phyloP scores from a whole-genome alignment of 805 yeast species.

The Zygoascus tannicola region DNA sequence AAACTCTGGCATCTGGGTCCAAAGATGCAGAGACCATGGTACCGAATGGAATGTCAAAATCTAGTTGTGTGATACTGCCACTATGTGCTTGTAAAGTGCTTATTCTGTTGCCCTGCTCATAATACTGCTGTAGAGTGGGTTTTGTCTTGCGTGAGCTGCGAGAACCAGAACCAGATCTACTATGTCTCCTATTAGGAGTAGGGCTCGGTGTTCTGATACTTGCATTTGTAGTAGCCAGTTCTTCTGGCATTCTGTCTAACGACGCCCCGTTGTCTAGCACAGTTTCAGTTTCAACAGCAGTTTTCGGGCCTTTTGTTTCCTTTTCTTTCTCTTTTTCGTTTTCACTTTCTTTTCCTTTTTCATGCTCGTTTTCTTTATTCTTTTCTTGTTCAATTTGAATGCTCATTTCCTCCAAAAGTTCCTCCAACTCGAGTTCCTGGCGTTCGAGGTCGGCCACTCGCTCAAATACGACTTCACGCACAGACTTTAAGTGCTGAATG shows the following conservation, averaged over 20 bases:
- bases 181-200: not conserved
- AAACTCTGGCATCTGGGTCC: slow-evolving; percentile 70
- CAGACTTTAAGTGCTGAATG: slow-evolving; percentile 40
- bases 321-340: not conserved
- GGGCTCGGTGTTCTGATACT: slow-evolving; percentile 19
- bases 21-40: slow-evolving; percentile 66
- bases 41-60: slow-evolving; percentile 68
- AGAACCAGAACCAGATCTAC: slow-evolving; percentile 8
- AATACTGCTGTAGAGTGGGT: slow-evolving; percentile 58
- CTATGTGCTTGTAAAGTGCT: slow-evolving; percentile 43
- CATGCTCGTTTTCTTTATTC: slow-evolving; percentile 12
- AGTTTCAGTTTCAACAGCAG: slow-evolving; percentile 3
- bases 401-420: slow-evolving; percentile 16
- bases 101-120: slow-evolving; percentile 49
- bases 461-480: slow-evolving; percentile 48
- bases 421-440: slow-evolving; percentile 48
- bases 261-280: not conserved
- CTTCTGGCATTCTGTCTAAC: not conserved
- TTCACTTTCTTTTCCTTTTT: not conserved
- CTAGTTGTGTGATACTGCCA: slow-evolving; percentile 46
- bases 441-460: slow-evolving; percentile 52
- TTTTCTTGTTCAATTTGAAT: slow-evolving; percentile 9
- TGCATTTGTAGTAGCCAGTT: too few species aligned
- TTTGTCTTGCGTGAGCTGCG: slow-evolving; percentile 39
- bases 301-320: slow-evolving; percentile 14